A percentile compares a stretch with the other conserved stretches of the same genome.
These are phyloP conservation scores for Lomentospora prolificans DNA, from an alignment of 2,329 filamentous ascomycete species.

Conservation along the genomic window DNA sequence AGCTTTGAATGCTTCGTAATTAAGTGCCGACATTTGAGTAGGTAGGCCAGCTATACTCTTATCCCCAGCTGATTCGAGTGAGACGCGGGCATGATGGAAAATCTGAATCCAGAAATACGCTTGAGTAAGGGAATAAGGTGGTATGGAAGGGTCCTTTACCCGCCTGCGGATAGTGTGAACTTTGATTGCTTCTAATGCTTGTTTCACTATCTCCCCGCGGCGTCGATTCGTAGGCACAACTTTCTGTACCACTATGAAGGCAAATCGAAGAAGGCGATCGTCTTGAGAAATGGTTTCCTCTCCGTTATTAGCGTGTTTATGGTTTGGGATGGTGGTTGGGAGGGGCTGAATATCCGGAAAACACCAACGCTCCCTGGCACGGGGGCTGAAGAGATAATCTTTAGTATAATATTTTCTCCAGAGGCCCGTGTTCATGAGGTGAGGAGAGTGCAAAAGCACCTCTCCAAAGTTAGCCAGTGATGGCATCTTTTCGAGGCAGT, in stretches of 20 bases:
- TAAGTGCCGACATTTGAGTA: neutral
- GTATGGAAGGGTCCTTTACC: constrained; percentile 10
- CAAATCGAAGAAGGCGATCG: constrained; percentile 19
- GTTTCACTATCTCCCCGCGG: constrained; percentile 18
- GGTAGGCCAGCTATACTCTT: neutral
- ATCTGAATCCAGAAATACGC: constrained; percentile 23
- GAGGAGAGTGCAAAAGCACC: constrained; percentile 16
- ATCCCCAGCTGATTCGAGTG: neutral
- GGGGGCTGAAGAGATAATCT: constrained; percentile 19
- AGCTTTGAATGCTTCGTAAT: constrained; percentile 14
- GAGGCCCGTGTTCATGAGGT: constrained; percentile 20
- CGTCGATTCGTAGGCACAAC: constrained; percentile 12
- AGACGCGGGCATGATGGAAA: constrained; percentile 14
- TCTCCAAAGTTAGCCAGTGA: constrained; percentile 14
- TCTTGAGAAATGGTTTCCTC: neutral
- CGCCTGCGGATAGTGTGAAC: constrained; percentile 17
- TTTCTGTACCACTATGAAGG: constrained; percentile 20
- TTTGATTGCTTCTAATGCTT: constrained; percentile 16
- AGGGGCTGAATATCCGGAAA: constrained; percentile 21
- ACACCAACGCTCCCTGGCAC: constrained; percentile 19
- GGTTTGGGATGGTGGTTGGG: constrained; percentile 11
- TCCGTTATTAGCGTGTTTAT: too few relatives aligned
- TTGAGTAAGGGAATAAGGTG: constrained; percentile 22
- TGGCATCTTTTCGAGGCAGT: constrained; percentile 8
- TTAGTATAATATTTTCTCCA: constrained; percentile 24